A percentile compares a stretch with the other conserved stretches of the same genome.
Evolutionary conservation across 1,139 yeast species (phyloP).

Genomic region (Nakaseomyces glabratus): DNA sequence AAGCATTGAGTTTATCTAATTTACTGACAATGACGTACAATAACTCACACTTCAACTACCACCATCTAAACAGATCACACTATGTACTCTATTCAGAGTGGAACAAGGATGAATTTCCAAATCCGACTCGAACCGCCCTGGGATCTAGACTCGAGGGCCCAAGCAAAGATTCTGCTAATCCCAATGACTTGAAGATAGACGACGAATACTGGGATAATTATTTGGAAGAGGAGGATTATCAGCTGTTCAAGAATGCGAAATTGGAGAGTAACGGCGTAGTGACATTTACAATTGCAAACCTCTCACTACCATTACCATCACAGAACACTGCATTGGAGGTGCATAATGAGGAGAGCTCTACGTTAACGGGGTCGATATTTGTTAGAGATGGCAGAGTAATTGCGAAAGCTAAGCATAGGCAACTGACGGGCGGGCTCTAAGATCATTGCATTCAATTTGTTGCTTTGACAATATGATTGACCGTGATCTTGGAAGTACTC

Average conservation of each 20-base stretch:
- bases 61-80: conserved; percentile 16
- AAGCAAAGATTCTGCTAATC: background rate
- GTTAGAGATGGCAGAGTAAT: conserved; percentile 7
- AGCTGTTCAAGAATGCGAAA: conserved; percentile 18
- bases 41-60: conserved; percentile 18
- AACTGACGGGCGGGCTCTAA: conserved; percentile 8
- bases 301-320: conserved; percentile 3
- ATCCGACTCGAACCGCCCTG: conserved; percentile 12
- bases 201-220: conserved; percentile 21
- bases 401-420: conserved; percentile 3
- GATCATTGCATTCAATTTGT: no score
- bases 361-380: conserved; percentile 11
- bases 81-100: conserved; percentile 23
- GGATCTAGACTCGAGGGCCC: conserved; percentile 11
- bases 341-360: conserved; percentile 1
- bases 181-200: conserved; percentile 1
- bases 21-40: conserved; percentile 13
- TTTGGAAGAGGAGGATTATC: conserved; percentile 25
- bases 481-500: no score
- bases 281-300: conserved; percentile 8
- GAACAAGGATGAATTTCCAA: conserved; percentile 22
- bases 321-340: background rate
- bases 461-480: no score
- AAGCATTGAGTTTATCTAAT: no score
- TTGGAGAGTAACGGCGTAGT: conserved; percentile 18